These are phyloP conservation scores for Pseudogymnoascus sp. DNA, from an alignment of 2,329 filamentous ascomycete genomes.

Conservation along the genomic window DNA sequence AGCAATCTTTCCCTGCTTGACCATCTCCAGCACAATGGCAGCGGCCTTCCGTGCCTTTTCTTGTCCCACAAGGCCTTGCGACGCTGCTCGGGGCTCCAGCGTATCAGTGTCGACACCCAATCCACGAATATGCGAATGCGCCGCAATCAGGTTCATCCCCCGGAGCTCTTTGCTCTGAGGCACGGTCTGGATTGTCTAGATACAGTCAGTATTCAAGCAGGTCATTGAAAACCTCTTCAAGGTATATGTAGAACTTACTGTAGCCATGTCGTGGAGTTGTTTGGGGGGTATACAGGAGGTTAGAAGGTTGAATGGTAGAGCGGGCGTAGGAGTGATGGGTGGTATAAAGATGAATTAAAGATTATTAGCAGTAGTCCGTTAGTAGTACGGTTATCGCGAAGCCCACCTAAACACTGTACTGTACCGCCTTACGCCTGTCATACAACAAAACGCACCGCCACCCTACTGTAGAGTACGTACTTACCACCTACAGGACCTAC, in stretches of 20 bases:
- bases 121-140: conserved; percentile 95
- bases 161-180: conserved; percentile 93
- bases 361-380: not conserved
- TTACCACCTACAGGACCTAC: too few species aligned
- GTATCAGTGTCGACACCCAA: conserved; percentile 89
- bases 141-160: conserved; percentile 93
- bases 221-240: not conserved
- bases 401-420: not conserved
- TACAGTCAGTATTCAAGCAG: not conserved
- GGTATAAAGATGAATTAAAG: conserved; percentile 2
- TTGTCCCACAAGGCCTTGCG: conserved; percentile 92
- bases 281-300: not conserved
- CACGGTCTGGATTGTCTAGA: conserved; percentile 65
- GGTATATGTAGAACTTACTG: not conserved
- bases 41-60: conserved; percentile 94
- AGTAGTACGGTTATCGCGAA: conserved; percentile 7
- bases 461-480: not conserved
- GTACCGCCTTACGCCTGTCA: not conserved
- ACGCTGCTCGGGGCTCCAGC: conserved; percentile 73
- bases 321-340: not conserved
- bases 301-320: not conserved
- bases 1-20: conserved; percentile 97
- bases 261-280: conserved; percentile 1
- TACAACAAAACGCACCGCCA: not conserved
- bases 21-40: conserved; percentile 95